A percentile compares a stretch with the other conserved stretches of the same genome.
These are phyloP conservation scores for Ettlia oleoabundans DNA, from an alignment of 139 green algal species.

Conservation along the genomic window DNA sequence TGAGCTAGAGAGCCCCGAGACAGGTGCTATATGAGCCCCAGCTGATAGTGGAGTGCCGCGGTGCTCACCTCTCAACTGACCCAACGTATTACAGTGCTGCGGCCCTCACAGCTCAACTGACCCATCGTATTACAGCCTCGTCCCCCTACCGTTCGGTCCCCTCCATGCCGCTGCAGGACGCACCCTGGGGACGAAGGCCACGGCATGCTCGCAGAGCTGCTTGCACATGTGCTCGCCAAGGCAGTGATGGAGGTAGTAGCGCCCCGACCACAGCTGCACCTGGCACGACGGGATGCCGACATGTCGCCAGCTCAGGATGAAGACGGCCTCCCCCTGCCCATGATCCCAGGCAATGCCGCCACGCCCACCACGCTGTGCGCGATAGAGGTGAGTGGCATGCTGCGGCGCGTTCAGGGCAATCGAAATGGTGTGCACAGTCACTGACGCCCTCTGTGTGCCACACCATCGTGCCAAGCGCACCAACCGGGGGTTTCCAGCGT, in stretches of 20 bases:
- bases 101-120: too few species aligned
- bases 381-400: conserved; percentile 14
- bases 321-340: conserved; percentile 24
- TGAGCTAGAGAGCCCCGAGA: background rate
- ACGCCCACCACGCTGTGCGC: conserved; percentile 31
- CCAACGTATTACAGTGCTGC: too few species aligned
- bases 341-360: conserved; percentile 22
- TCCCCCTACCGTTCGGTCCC: too few species aligned
- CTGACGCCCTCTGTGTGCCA: too few species aligned
- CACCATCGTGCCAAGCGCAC: too few species aligned
- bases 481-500: background rate
- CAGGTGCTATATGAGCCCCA: too few species aligned
- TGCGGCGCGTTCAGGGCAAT: too few species aligned
- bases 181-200: conserved; percentile 27
- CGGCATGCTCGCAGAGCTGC: conserved; percentile 25
- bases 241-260: background rate
- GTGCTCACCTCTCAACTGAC: too few species aligned
- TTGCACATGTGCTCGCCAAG: conserved; percentile 1
- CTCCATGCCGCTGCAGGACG: background rate
- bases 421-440: too few species aligned
- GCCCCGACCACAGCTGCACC: conserved; percentile 8
- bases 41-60: too few species aligned
- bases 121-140: too few species aligned
- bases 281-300: background rate
- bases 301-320: background rate